Percentiles rank a stretch among this genome's conserved stretches.
Conservation (phyloP, 306 rosid species). For the Styphnolobium japonicum region DNA sequence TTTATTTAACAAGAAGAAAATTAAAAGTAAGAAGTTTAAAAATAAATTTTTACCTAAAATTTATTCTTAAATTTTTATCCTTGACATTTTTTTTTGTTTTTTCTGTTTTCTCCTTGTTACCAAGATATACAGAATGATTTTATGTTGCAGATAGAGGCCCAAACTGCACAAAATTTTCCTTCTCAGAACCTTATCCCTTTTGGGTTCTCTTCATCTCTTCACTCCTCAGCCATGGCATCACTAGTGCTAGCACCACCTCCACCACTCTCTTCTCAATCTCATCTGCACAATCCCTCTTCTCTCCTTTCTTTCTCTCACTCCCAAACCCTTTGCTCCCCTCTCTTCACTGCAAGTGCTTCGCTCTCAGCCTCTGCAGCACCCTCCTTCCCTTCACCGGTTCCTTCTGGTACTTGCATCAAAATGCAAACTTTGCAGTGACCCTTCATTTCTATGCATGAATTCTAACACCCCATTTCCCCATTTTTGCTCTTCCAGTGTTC, state of each 20-base stretch:
- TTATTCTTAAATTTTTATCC: too few species aligned
- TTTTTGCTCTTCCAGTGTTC: constrained; percentile 35
- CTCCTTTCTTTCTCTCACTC: constrained; percentile 48
- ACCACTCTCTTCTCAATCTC: constrained; percentile 23
- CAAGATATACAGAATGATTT: too few species aligned
- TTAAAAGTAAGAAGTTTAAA: too few species aligned
- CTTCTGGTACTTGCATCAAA: constrained; percentile 33
- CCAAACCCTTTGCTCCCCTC: constrained; percentile 35
- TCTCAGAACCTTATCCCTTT: neutral
- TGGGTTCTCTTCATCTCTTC: too few species aligned
- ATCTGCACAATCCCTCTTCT: constrained; percentile 17
- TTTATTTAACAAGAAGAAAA: too few species aligned
- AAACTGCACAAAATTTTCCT: neutral
- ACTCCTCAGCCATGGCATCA: constrained; percentile 47
- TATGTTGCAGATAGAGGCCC: neutral
- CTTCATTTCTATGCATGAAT: neutral
- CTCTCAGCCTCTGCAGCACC: constrained; percentile 30
- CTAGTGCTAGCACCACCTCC: constrained; percentile 44
- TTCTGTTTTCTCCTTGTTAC: too few species aligned
- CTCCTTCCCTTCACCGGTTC: constrained; percentile 32
- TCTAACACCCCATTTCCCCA: constrained; percentile 8
- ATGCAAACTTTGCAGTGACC: neutral
- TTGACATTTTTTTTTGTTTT: too few species aligned
- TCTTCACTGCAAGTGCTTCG: constrained; percentile 23
- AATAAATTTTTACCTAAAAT: too few species aligned